These are phyloP conservation scores for Rutstroemia sp. DNA, from an alignment of 2,329 filamentous ascomycete genomes.

Conservation along the genomic window DNA sequence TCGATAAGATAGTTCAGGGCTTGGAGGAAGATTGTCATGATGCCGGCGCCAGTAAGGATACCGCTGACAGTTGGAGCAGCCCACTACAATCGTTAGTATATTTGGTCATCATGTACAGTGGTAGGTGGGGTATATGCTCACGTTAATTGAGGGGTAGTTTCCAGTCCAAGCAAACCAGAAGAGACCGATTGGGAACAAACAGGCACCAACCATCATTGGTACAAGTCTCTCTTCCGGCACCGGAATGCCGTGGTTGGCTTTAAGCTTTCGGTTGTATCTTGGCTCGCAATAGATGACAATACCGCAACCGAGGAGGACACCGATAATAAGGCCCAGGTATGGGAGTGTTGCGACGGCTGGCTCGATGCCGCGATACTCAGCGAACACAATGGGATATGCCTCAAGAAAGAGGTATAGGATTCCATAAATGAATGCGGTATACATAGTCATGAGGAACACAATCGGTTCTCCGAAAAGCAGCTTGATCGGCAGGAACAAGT, in stretches of 20 bases:
- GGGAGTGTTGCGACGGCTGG: constrained; percentile 32
- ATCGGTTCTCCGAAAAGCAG: constrained; percentile 56
- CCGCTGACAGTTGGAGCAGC: constrained; percentile 29
- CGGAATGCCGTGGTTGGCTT: constrained; percentile 24
- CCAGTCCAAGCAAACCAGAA: constrained; percentile 35
- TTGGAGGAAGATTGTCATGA: constrained; percentile 48
- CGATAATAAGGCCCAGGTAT: constrained; percentile 28
- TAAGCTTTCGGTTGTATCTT: constrained; percentile 49
- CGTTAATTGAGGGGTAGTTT: constrained; percentile 33
- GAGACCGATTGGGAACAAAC: constrained; percentile 30
- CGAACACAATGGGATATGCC: constrained; percentile 42
- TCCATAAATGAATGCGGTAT: constrained; percentile 43
- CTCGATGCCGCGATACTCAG: constrained; percentile 25
- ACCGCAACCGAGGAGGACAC: constrained; percentile 67
- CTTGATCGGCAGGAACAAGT: constrained; percentile 35
- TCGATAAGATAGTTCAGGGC: constrained; percentile 18
- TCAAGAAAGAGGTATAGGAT: constrained; percentile 44
- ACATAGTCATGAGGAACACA: constrained; percentile 46
- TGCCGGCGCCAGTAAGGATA: constrained; percentile 50
- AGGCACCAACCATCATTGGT: constrained; percentile 34
- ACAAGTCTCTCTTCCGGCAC: constrained; percentile 34
- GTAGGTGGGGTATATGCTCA: background rate
- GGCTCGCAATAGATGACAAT: constrained; percentile 53
- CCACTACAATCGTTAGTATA: constrained; percentile 9
- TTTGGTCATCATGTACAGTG: background rate